Percentiles rank a stretch among this genome's conserved stretches.
Evolutionary conservation across 345 rosid species (phyloP).

Genomic region (Arabis hirsuta): DNA sequence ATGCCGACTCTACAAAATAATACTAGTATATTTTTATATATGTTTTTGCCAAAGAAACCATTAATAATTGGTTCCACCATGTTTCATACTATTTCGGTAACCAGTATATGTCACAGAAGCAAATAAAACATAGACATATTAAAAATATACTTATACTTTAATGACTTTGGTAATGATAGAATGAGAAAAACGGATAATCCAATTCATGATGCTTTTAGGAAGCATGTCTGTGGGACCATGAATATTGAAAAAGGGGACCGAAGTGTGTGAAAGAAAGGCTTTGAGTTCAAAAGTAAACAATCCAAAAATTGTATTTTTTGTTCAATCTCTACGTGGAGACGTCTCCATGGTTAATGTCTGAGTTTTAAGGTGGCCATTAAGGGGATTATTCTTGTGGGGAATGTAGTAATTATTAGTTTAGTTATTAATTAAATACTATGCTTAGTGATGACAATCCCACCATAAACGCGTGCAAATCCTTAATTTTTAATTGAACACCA

Average conservation of each 20-base stretch:
- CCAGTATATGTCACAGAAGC: constrained; percentile 32
- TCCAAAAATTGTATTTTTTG: constrained; percentile 5
- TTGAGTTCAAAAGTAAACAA: constrained; percentile 31
- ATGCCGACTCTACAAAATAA: too few relatives aligned
- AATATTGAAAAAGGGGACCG: constrained; percentile 23
- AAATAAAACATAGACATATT: constrained; percentile 11
- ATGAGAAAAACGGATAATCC: constrained; percentile 39
- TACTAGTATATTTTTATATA: neutral
- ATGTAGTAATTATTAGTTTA: constrained; percentile 10
- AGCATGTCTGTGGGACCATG: constrained; percentile 73
- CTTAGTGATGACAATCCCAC: constrained; percentile 39
- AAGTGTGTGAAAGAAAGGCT: constrained; percentile 43
- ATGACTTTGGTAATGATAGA: constrained; percentile 16
- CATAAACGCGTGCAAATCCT: constrained; percentile 44
- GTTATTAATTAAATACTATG: constrained; percentile 9
- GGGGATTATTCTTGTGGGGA: constrained; percentile 23
- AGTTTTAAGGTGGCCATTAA: constrained; percentile 34
- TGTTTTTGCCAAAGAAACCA: constrained; percentile 31
- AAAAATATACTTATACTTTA: neutral
- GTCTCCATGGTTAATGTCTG: constrained; percentile 22
- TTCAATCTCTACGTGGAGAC: neutral
- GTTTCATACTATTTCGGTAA: constrained; percentile 34
- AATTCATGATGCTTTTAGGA: constrained; percentile 57
- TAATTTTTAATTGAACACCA: constrained; percentile 33
- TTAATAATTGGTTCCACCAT: constrained; percentile 72